Base-by-base conservation (phyloP, 169 alveolate species). In the Cryptosporidium muris region DNA sequence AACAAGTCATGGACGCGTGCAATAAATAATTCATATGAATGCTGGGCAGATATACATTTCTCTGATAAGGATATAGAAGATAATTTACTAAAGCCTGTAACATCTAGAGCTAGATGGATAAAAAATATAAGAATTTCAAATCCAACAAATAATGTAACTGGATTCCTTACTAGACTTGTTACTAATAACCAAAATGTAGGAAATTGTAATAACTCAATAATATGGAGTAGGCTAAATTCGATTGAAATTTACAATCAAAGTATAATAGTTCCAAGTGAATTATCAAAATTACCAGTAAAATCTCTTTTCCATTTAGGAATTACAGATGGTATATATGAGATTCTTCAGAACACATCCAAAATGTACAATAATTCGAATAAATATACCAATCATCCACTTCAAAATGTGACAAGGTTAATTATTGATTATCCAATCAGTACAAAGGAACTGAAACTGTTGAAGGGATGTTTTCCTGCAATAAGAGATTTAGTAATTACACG, bases 371-470 rank as follows among this genome's bases (percentile, higher is more conserved):
- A 38, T 64, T 43, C 62, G 1, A 36, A 64, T 64, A 42, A 43
- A 38, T 14, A 43, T 64, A 64, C 42, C 14, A 43, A 45, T 45
- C 54, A 51, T 54, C 82, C 82, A 67, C 54, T 67, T 53, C 36
- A 42, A n/a, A 38, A 48, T 67, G 65, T 67, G 0, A 51, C 51
- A 37, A 53, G 82, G 25, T 14, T 67, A 11, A 56, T 67, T n/a
- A 67, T 67, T 34, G 82, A 67, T 45, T 67, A 67, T 38, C 82
- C 82, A 34, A 67, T 67, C 4, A 67, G 82, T n/a, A 67, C 82
- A 4, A 67, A 42, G 40, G 82, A 67, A 67, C 45, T 67, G 45
- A 67, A 52, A 53, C 36, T 67, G 12, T 67, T 67, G 45, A 67
- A 66, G n/a, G 54, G 54, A 4, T 67, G 82, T 38, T 67, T 67